phyloP scores from a whole-genome alignment of 306 rosid species.

The Elaeagnus macrophylla region DNA sequence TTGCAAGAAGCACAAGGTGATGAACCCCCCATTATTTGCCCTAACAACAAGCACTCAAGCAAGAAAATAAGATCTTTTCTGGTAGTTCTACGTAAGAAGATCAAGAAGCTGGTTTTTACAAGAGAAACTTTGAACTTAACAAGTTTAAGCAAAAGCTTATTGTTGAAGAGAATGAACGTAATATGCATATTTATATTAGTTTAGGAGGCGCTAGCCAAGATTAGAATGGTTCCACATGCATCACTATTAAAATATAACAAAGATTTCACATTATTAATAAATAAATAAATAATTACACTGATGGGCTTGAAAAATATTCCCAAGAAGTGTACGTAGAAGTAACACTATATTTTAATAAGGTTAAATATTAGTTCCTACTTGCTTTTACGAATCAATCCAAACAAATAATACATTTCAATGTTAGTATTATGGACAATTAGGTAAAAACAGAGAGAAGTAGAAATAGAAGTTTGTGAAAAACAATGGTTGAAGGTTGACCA shows the following conservation, averaged over 20 bases:
- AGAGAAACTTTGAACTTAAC: not conserved
- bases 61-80: not conserved
- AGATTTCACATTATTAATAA: conserved; percentile 5
- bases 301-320: conserved; percentile 18
- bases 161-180: conserved; percentile 24
- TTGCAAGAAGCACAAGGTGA: conserved; percentile 88
- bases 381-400: conserved; percentile 18
- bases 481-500: conserved; percentile 36
- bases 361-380: not conserved
- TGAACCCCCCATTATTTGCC: conserved; percentile 38
- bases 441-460: not conserved
- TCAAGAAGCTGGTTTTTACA: not conserved
- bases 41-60: not conserved
- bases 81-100: not conserved
- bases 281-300: not conserved
- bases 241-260: conserved; percentile 25
- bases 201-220: conserved; percentile 17
- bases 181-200: conserved; percentile 41
- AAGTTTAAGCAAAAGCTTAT: conserved; percentile 4
- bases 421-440: conserved; percentile 4
- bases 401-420: not conserved
- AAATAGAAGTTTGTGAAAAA: not conserved
- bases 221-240: conserved; percentile 45
- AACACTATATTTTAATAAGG: conserved; percentile 10
- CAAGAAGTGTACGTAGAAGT: conserved; percentile 7